Conservation (phyloP, 2,329 filamentous ascomycete species). For the Alternaria triticina region DNA sequence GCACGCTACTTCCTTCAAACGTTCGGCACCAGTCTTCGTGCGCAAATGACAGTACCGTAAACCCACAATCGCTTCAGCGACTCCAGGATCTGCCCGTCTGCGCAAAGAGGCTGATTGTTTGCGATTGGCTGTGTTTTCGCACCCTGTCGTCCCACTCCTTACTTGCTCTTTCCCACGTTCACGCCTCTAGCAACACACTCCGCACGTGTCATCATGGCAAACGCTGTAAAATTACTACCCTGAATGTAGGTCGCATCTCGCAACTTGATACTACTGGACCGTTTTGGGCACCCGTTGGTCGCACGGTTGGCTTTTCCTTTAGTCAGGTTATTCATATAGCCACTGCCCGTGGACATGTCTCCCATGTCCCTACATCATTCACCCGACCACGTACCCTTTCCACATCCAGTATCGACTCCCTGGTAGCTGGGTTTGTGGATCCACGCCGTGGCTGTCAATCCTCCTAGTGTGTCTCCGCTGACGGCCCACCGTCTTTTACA, state of each 20-base stretch:
- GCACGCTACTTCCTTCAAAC: conserved; percentile 27
- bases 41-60: conserved; percentile 46
- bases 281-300: conserved; percentile 20
- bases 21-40: conserved; percentile 26
- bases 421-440: conserved; percentile 30
- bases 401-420: conserved; percentile 32
- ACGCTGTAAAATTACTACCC: conserved; percentile 22
- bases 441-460: conserved; percentile 37
- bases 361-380: conserved; percentile 21
- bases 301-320: conserved; percentile 28
- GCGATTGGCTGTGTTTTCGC: conserved; percentile 25
- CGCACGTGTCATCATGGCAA: conserved; percentile 43
- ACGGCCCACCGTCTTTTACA: conserved; percentile 38
- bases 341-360: conserved; percentile 20
- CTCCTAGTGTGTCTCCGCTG: conserved; percentile 31
- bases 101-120: conserved; percentile 18
- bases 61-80: conserved; percentile 29
- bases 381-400: conserved; percentile 34
- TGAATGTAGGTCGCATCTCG: conserved; percentile 40
- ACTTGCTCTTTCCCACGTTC: conserved; percentile 27
- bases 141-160: conserved; percentile 24
- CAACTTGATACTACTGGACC: conserved; percentile 32
- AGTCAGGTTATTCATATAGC: conserved; percentile 33
- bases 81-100: conserved; percentile 22
- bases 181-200: conserved; percentile 26